Evolutionary conservation across 805 yeast genomes (phyloP), one percentile per base, ranked within the genome.

Genomic region (Millerozyma miso): DNA sequence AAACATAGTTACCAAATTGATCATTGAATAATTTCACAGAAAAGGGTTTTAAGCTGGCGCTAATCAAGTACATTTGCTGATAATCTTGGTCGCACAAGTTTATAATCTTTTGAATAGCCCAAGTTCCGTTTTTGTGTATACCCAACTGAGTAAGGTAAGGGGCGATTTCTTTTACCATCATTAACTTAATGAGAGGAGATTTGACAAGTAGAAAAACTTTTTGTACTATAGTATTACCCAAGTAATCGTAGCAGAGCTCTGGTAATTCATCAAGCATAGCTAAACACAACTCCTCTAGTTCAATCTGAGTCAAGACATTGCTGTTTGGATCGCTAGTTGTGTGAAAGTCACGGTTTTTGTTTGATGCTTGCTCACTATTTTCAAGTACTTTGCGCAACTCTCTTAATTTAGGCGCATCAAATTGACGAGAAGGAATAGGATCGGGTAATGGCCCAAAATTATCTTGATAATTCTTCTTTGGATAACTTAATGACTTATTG

Each of bases 91-190:
- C 35, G 74, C 80, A 38, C 80, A 80, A 48, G 50, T 81, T 85
- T 52, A 93, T 89, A 63, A 93, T 83, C 63, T 91, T 93, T 63
- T 93, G 99, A 18, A 96, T 95, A 1, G 97, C 98, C 99, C 99
- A 93, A 4, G 99, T 93, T 48, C 99, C 99, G 62, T 93, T 93
- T 58, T 93, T 93, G 67, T 93, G 99, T 43, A 88, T 83, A 53
- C 97, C 93, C 73, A 91, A 84, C 53, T 88, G 95, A 1, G 97
- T 87, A 49, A 93, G 70, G 56, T 76, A 87, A 19, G 90, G 95
- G 3, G 84, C 71, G 33, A 95, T 79, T 49, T 78, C 79, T 54
- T 84, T 79, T 43, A 93, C 74, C 88, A 93, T 85, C 59, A 84
- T 77, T 51, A 86, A 83, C 56, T 88, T 87, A 44, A 89, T 73